A percentile compares a stretch with the other conserved stretches of the same genome.
Conservation (phyloP, 805 yeast species). For the Starmera quercuum region DNA sequence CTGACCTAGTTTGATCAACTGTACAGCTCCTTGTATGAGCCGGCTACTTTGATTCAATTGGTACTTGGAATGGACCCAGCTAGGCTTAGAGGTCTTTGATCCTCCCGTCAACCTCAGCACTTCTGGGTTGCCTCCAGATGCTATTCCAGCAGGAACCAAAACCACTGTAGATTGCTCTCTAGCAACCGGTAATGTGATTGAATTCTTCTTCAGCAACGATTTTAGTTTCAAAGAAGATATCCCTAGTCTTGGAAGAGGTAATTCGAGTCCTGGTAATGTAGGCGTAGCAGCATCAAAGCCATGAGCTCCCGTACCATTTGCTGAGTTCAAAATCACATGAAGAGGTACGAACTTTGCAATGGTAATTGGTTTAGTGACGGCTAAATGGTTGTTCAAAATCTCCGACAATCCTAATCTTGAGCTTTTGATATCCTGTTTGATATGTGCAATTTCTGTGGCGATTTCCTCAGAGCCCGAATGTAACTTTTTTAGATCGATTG, state of each 20-base stretch:
- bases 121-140: conserved; percentile 39
- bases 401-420: conserved; percentile 75
- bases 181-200: conserved; percentile 52
- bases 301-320: conserved; percentile 59
- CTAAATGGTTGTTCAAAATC: conserved; percentile 69
- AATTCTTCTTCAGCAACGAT: conserved; percentile 45
- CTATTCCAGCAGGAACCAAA: conserved; percentile 37
- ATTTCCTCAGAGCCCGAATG: conserved; percentile 20
- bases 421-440: conserved; percentile 49
- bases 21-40: conserved; percentile 36
- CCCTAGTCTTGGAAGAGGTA: conserved; percentile 70
- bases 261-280: conserved; percentile 63
- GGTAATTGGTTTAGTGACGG: conserved; percentile 66
- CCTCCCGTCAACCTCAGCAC: conserved; percentile 81
- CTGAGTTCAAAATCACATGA: conserved; percentile 49
- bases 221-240: conserved; percentile 62
- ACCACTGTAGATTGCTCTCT: conserved; percentile 76
- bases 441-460: conserved; percentile 28
- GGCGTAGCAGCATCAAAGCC: conserved; percentile 64
- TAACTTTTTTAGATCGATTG: conserved; percentile 36
- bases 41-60: conserved; percentile 45
- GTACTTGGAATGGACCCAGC: conserved; percentile 81
- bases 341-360: conserved; percentile 69
- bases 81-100: conserved; percentile 54
- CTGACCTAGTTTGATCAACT: conserved; percentile 51